Base-by-base conservation (phyloP, 306 rosid genomes). In the Crataegus laevigata region DNA sequence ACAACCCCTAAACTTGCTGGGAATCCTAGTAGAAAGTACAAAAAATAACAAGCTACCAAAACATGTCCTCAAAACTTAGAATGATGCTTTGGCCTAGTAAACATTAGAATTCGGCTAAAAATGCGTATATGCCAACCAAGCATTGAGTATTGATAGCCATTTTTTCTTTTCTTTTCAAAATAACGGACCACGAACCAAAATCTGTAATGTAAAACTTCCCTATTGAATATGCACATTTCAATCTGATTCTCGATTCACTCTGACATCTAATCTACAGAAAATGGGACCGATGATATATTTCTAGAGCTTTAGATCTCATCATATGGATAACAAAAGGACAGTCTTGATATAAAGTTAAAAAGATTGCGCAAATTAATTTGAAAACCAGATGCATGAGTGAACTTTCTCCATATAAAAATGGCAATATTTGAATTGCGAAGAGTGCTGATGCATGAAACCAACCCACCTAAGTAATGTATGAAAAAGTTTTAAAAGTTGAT, bases 401-500 rank as follows among this genome's bases (percentile, higher is more conserved):
- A 43, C 55, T 32, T 67, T 81, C 81, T 67, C 71, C 76, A 75
- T 78, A 72, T 51, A 77, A 74, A 14, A 32, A 22, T 21, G 36
- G 45, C 76, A 72, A 14, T 12, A 14, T 25, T 47, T 4, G 40
- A 65, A 65, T 38, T 40, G 52, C 45, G 61, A 42, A 77, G 47
- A 59, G 52, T 50, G 61, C 26, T 25, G 26, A 15, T 18, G 59
- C 38, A 69, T 43, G 34, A 38, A 65, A 65, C 68, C 72, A 40
- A 71, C 61, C 66, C 43, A 34, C 38, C 43, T 65, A 78, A 45
- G 47, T 64, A 78, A 63, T 61, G 21, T 74, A 45, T 8, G 77
- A 30, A 69, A 68, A 85, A 75, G 83, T 64, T 63, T 62, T 60
- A 8, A 59, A 72, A 36, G 55, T 66, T 45, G 64, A 62, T 74